Evolutionary conservation across 768 basidiomycete genomes (phyloP), one percentile per base, ranked within the genome.

Genomic region (Agaricus subrufescens): DNA sequence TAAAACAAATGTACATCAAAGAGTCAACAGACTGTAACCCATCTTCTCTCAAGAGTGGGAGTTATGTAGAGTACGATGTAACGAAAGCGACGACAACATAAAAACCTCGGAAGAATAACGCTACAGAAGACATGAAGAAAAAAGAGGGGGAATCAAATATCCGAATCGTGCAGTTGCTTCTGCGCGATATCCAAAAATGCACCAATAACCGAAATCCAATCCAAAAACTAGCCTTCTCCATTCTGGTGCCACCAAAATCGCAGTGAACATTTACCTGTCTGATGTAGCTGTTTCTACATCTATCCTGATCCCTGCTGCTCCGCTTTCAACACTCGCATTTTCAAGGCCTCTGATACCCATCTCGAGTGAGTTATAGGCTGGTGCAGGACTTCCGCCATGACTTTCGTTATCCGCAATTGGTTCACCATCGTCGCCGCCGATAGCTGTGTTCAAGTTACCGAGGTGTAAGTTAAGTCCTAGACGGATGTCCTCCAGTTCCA

Each of bases 211-310:
- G n/a, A 31, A 45, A 40, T 25, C 47, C 27, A 19, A 46, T 23
- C 26, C 23, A n/a, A 39, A 7, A 37, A 15, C 7, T 39, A 14
- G 29, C 44, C 10, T 46, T 44, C 52, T 46, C 25, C 44, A 15
- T n/a, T 12, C 34, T n/a, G 8, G 9, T 49, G 29, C 29, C 54
- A 31, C 25, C 39, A 43, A n/a, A 19, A 56, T 25, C 23, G 6
- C 27, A 9, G 26, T 11, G 40, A 5, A 4, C 23, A 10, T 19
- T 56, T 19, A 56, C 48, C 55, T 56, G 9, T 56, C 51, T 10
- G 57, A 73, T 25, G 80, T 81, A 45, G 76, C 76, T 68, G 81
- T 84, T 66, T 87, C 84, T 15, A 87, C 76, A 57, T 86, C 78
- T 23, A 87, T 77, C 54, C 79, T 74, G 58, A 87, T 83, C 9